Evolutionary conservation across 345 rosid species (phyloP).

Genomic region (Eucalyptus cladocalyx): DNA sequence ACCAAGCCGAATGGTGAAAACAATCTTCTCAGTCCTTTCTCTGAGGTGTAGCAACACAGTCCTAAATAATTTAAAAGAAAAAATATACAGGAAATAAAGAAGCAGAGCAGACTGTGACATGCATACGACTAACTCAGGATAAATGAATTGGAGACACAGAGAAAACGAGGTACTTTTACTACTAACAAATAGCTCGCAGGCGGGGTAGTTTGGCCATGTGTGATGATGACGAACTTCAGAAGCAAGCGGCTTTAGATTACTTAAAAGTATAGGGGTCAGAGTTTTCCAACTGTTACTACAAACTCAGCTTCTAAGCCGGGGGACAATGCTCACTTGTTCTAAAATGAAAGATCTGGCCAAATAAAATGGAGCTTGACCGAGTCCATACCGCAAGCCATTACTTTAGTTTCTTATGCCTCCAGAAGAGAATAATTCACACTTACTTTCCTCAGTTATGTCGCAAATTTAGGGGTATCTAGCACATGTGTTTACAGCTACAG

Average conservation of each 20-base stretch:
- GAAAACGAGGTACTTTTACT: background rate
- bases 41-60: slow-evolving; percentile 8
- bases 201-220: slow-evolving; percentile 22
- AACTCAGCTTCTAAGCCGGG: background rate
- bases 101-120: background rate
- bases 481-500: background rate
- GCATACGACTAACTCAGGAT: background rate
- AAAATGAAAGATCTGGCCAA: background rate
- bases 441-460: background rate
- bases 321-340: background rate
- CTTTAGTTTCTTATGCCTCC: background rate
- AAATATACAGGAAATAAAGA: background rate
- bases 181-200: slow-evolving; percentile 37
- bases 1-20: slow-evolving; percentile 36
- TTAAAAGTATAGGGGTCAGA: background rate
- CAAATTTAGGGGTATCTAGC: background rate
- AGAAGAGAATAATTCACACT: background rate
- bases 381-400: background rate
- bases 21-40: slow-evolving; percentile 4
- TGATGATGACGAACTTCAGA: background rate
- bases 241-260: background rate
- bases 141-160: background rate
- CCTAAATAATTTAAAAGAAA: slow-evolving; percentile 5
- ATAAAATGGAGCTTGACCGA: background rate
- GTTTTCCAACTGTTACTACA: background rate